These are phyloP conservation scores for Pestalotiopsis sp. DNA, from an alignment of 2,329 filamentous ascomycete species.

Conservation along the genomic window DNA sequence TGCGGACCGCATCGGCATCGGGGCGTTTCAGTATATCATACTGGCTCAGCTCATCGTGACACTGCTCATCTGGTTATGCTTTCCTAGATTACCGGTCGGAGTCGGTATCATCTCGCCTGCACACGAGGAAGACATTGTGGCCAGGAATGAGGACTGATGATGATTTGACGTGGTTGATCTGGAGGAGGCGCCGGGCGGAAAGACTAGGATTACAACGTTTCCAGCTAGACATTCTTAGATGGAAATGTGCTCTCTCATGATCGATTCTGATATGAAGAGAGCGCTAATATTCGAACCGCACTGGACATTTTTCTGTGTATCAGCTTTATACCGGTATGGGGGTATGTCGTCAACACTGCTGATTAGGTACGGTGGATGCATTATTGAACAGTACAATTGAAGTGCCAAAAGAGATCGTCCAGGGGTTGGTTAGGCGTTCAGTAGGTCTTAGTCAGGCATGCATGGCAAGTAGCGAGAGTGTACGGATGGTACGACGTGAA, in stretches of 20 bases:
- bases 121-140: not conserved
- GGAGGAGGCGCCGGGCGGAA: too few species aligned
- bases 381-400: not conserved
- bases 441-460: not conserved
- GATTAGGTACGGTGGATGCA: not conserved
- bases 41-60: constrained; percentile 4
- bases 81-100: not conserved
- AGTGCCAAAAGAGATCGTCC: not conserved
- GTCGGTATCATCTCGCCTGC: not conserved
- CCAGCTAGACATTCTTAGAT: too few species aligned
- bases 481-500: not conserved
- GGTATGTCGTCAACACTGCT: too few species aligned
- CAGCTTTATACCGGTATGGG: too few species aligned
- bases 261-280: too few species aligned
- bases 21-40: constrained; percentile 35
- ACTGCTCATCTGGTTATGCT: constrained; percentile 5
- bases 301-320: too few species aligned
- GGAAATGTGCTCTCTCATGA: too few species aligned
- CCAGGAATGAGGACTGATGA: not conserved
- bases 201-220: too few species aligned
- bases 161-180: too few species aligned
- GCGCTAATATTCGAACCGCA: too few species aligned
- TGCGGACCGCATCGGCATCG: constrained; percentile 39
- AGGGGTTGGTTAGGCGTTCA: not conserved
- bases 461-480: not conserved